phyloP scores from a whole-genome alignment of 2,329 filamentous ascomycete species.

The Neofusicoccum ribis region DNA sequence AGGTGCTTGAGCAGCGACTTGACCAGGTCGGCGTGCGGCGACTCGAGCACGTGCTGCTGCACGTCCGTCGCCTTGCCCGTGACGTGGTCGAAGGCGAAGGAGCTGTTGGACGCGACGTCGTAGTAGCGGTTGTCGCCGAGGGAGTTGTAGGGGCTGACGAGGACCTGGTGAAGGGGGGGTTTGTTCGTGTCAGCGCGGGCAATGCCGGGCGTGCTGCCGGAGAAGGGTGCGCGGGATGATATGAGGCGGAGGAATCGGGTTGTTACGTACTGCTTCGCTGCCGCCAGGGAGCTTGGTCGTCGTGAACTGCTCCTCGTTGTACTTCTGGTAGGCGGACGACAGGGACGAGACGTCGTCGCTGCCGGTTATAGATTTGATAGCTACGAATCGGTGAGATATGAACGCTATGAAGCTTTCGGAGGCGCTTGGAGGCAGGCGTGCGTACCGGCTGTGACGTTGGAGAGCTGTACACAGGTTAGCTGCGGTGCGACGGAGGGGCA shows the following conservation, averaged over 20 bases:
- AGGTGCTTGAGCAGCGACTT: slow-evolving; percentile 83
- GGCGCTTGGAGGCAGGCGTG: background rate
- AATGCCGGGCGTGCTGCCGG: background rate
- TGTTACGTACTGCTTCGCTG: slow-evolving; percentile 66
- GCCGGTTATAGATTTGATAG: slow-evolving; percentile 83
- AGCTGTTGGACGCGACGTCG: slow-evolving; percentile 83
- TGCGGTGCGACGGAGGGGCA: slow-evolving; percentile 18
- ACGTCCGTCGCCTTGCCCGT: slow-evolving; percentile 80
- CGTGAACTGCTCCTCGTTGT: slow-evolving; percentile 92
- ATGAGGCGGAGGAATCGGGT: background rate
- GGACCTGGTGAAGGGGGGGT: slow-evolving; percentile 49
- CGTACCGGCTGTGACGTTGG: slow-evolving; percentile 83
- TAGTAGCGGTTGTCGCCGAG: slow-evolving; percentile 82
- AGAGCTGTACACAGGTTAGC: slow-evolving; percentile 60
- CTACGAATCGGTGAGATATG: slow-evolving; percentile 47
- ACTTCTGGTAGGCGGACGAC: slow-evolving; percentile 82
- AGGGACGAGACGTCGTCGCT: slow-evolving; percentile 70
- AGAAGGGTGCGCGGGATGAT: background rate
- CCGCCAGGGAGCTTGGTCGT: slow-evolving; percentile 87
- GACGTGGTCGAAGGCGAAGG: slow-evolving; percentile 83
- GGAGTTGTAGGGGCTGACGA: slow-evolving; percentile 84
- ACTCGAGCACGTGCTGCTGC: slow-evolving; percentile 78
- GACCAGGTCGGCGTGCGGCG: slow-evolving; percentile 73
- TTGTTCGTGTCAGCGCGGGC: background rate
- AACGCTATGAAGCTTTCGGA: background rate